These are phyloP conservation scores for Streptanthus diversifolius DNA, from an alignment of 345 rosid genomes.

Conservation along the genomic window DNA sequence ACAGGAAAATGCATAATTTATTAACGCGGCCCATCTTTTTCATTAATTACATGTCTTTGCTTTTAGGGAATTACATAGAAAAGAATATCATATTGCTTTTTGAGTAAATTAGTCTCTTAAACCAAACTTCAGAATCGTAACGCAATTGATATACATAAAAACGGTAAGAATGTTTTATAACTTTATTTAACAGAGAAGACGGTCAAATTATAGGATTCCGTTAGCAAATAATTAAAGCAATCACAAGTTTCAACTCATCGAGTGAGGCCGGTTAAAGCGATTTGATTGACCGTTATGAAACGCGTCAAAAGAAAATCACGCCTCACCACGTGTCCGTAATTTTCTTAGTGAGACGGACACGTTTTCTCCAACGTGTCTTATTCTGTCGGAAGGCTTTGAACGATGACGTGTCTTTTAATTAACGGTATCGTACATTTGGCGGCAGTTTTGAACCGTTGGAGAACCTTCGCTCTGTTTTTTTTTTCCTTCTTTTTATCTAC, in stretches of 20 bases:
- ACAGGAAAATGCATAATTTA: neutral
- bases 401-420: slow-evolving; percentile 21
- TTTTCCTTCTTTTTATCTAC: neutral
- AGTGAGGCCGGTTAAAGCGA: slow-evolving; percentile 36
- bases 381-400: slow-evolving; percentile 22
- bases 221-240: slow-evolving; percentile 9
- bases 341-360: slow-evolving; percentile 24
- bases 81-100: neutral
- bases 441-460: slow-evolving; percentile 33
- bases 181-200: neutral
- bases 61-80: neutral
- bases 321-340: slow-evolving; percentile 12
- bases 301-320: slow-evolving; percentile 22
- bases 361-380: slow-evolving; percentile 21
- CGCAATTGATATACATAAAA: neutral
- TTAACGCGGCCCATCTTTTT: slow-evolving; percentile 6
- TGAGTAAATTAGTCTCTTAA: neutral
- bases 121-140: neutral
- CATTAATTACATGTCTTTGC: slow-evolving; percentile 5
- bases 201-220: slow-evolving; percentile 16
- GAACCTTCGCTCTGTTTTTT: neutral
- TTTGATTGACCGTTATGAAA: slow-evolving; percentile 35
- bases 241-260: slow-evolving; percentile 14
- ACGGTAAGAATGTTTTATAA: neutral
- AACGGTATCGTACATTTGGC: slow-evolving; percentile 35